These are phyloP conservation scores for Ophiostoma tasmaniense DNA, from an alignment of 2,329 filamentous ascomycete genomes.

Conservation along the genomic window DNA sequence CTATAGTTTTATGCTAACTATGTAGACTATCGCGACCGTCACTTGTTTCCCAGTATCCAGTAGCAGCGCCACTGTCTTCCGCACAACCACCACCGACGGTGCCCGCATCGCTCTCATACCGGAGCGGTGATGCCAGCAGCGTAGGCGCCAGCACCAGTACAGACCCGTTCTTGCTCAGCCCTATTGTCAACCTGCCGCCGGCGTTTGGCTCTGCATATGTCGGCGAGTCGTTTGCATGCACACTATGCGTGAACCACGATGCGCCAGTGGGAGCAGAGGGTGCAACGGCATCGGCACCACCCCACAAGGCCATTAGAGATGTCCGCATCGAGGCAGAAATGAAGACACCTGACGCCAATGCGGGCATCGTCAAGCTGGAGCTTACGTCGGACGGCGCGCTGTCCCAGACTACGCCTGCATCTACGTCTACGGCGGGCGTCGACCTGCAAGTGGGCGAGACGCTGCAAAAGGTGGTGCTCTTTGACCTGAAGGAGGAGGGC, in stretches of 20 bases:
- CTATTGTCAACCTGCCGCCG: slow-evolving; percentile 72
- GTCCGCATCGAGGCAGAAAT: slow-evolving; percentile 85
- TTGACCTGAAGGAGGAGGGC: slow-evolving; percentile 88
- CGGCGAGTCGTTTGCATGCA: slow-evolving; percentile 90
- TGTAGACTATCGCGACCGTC: slow-evolving; percentile 69
- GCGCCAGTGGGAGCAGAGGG: slow-evolving; percentile 27
- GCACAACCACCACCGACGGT: slow-evolving; percentile 39
- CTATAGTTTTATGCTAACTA: background rate
- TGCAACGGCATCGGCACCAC: slow-evolving; percentile 23
- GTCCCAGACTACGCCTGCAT: background rate
- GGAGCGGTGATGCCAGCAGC: slow-evolving; percentile 19
- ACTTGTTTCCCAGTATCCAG: slow-evolving; percentile 61
- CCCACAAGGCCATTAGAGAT: slow-evolving; percentile 54
- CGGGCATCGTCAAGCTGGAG: slow-evolving; percentile 44
- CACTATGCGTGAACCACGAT: slow-evolving; percentile 93
- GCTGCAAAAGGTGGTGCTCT: slow-evolving; percentile 71
- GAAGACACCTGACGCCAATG: slow-evolving; percentile 65
- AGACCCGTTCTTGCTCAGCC: slow-evolving; percentile 49
- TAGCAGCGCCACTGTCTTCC: slow-evolving; percentile 38
- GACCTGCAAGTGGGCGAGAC: slow-evolving; percentile 57
- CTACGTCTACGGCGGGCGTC: slow-evolving; percentile 19
- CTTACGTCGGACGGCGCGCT: slow-evolving; percentile 37
- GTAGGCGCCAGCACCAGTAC: slow-evolving; percentile 36
- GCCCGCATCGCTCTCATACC: slow-evolving; percentile 68
- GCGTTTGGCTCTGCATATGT: slow-evolving; percentile 93